phyloP scores from a whole-genome alignment of 2,329 filamentous ascomycete genomes.

The Phialemonium atrogriseum region DNA sequence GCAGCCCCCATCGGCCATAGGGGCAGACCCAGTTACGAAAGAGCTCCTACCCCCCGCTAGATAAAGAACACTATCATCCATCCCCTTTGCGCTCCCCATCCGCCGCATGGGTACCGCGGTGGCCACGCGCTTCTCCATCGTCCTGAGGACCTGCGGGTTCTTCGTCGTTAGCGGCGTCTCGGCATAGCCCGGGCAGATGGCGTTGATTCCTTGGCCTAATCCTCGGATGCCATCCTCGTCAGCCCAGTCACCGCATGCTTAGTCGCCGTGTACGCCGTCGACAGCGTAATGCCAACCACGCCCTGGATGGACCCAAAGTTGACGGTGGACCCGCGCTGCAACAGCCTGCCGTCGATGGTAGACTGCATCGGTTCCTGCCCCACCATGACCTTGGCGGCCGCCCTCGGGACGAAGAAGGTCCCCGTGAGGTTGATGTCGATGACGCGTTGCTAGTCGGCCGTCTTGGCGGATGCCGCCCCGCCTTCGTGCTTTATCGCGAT shows the following conservation, averaged over 20 bases:
- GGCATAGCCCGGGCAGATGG: constrained; percentile 22
- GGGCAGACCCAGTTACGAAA: constrained; percentile 6
- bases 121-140: constrained; percentile 15
- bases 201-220: constrained; percentile 33
- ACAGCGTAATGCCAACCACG: constrained; percentile 23
- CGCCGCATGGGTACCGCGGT: constrained; percentile 18
- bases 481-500: constrained; percentile 27
- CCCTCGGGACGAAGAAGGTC: constrained; percentile 30
- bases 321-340: constrained; percentile 22
- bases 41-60: constrained; percentile 9
- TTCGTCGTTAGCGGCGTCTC: constrained; percentile 21
- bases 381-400: constrained; percentile 32
- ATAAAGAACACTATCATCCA: constrained; percentile 20
- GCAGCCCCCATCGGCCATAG: constrained; percentile 9
- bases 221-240: constrained; percentile 29
- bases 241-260: constrained; percentile 29
- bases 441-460: constrained; percentile 28
- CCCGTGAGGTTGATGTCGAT: constrained; percentile 34
- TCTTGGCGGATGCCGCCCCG: constrained; percentile 25
- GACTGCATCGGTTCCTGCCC: constrained; percentile 30
- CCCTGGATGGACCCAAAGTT: constrained; percentile 29
- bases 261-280: constrained; percentile 18
- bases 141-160: constrained; percentile 17
- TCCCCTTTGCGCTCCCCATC: constrained; percentile 18
- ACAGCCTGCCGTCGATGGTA: constrained; percentile 20